Evolutionary conservation across 2,329 filamentous ascomycete genomes (phyloP), one percentile per base, ranked within the genome.

Genomic region (Pyrenochaeta sp.): DNA sequence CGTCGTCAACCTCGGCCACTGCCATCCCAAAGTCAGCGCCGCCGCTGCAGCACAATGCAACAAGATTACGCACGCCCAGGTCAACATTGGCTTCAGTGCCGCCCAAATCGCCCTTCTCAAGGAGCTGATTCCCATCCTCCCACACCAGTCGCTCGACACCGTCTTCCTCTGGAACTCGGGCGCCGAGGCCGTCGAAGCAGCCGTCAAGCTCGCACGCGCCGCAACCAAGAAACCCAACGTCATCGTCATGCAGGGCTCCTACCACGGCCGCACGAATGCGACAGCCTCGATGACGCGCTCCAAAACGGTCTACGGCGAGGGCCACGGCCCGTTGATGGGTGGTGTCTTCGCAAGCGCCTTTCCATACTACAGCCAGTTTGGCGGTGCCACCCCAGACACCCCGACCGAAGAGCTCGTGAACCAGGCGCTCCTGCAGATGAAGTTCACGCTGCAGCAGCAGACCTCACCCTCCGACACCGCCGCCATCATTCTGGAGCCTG

Each of bases 161-260:
- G 62, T 71, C 33, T 71, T 71, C 49, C 47, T 71, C 3, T 71
- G 67, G 67, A 71, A 71, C 35, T 71, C 67, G 6, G 67, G 67
- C 15, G 66, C 67, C 15, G 67, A 71, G 39, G 67, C 67, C 3
- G 67, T 71, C 3, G 67, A 71, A 43, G 66, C 67, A 14, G 61
- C 67, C 14, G 66, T 71, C 2, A 71, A 71, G 47, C 47, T 71
- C 11, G 61, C 64, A 21, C 62, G 67, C n/a, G 65, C 60, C 5
- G 67, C 66, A 4, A 71, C 66, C 9, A 69, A 68, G 56, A 71
- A 71, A 49, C 63, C 65, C 9, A 71, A 71, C 39, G 60, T 71
- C 39, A 69, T 71, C n/a, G 67, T 71, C 14, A 69, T 71, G 67
- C 67, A 71, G 31, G 67, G 67, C 32, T 68, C 64, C 17, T 71